phyloP scores from a whole-genome alignment of 2,329 filamentous ascomycete species.

The Fusarium torulosum region DNA sequence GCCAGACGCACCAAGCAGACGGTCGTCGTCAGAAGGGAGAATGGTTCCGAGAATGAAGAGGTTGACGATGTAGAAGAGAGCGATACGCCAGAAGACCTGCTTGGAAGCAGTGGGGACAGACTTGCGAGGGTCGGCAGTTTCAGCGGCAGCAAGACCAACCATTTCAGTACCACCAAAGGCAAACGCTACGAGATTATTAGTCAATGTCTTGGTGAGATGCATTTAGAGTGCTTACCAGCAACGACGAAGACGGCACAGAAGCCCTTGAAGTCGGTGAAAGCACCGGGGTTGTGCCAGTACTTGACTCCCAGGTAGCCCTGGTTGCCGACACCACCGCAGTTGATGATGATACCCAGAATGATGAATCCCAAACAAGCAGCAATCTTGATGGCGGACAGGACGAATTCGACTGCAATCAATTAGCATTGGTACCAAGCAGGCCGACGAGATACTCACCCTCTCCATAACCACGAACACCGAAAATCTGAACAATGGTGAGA shows the following conservation, averaged over 20 bases:
- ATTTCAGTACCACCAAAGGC: conserved; percentile 81
- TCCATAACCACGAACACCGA: conserved; percentile 88
- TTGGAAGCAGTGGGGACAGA: conserved; percentile 88
- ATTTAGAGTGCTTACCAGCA: conserved; percentile 57
- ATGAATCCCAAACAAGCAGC: conserved; percentile 56
- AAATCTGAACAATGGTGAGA: conserved; percentile 86
- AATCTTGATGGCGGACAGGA: conserved; percentile 85
- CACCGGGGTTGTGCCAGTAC: conserved; percentile 83
- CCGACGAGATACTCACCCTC: conserved; percentile 62
- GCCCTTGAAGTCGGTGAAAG: conserved; percentile 86
- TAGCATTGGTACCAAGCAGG: accelerated
- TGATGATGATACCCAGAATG: conserved; percentile 86
- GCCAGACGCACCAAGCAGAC: conserved; percentile 69
- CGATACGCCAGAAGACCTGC: conserved; percentile 95
- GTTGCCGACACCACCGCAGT: conserved; percentile 80
- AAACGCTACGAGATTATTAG: conserved; percentile 57
- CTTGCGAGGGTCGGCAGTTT: conserved; percentile 81
- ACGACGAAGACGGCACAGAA: conserved; percentile 81
- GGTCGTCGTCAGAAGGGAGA: conserved; percentile 76
- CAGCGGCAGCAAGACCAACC: conserved; percentile 81
- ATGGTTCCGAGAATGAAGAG: conserved; percentile 84
- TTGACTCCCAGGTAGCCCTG: conserved; percentile 83
- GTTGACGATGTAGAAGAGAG: conserved; percentile 88
- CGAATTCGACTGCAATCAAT: conserved; percentile 72
- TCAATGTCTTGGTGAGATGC: accelerated